A percentile compares a stretch with the other conserved stretches of the same genome.
These are phyloP conservation scores for Xylaria acuta DNA, from an alignment of 495 filamentous ascomycete genomes.

Conservation along the genomic window DNA sequence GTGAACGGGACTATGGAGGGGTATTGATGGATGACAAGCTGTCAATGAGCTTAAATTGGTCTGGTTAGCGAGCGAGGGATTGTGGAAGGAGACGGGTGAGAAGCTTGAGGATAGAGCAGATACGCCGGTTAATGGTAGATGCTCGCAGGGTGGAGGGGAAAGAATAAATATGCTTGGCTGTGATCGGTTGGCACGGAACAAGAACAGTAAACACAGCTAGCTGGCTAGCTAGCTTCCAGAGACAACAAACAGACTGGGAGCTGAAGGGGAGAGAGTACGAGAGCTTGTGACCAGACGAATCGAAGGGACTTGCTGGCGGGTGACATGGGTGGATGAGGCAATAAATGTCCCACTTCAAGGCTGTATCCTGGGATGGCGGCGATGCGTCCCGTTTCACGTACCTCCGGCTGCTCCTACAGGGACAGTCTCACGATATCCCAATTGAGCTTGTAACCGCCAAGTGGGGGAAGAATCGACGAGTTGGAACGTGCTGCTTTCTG, in stretches of 20 bases:
- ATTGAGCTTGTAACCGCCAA: neutral
- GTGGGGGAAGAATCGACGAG: neutral
- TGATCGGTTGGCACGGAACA: conserved; percentile 3
- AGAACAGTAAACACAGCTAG: conserved; percentile 16
- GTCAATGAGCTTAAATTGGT: conserved; percentile 21
- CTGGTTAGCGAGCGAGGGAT: conserved; percentile 15
- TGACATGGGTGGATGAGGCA: conserved; percentile 13
- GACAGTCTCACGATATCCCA: conserved; percentile 16
- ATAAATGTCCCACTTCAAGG: conserved; percentile 12
- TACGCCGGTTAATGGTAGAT: neutral
- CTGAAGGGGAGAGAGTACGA: neutral
- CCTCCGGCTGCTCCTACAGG: conserved; percentile 5
- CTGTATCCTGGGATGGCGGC: neutral
- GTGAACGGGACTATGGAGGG: neutral
- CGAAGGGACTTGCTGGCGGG: neutral
- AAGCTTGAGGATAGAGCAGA: neutral
- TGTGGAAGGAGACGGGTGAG: neutral
- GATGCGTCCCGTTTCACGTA: neutral
- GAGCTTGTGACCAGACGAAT: neutral
- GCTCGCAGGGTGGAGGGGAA: neutral
- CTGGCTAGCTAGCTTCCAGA: too few species aligned
- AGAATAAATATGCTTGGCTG: neutral
- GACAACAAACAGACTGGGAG: neutral
- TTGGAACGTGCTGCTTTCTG: neutral
- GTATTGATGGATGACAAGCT: conserved; percentile 15